Evolutionary conservation across 495 filamentous ascomycete genomes (phyloP).

Genomic region (Aspergillus heteromorphus): DNA sequence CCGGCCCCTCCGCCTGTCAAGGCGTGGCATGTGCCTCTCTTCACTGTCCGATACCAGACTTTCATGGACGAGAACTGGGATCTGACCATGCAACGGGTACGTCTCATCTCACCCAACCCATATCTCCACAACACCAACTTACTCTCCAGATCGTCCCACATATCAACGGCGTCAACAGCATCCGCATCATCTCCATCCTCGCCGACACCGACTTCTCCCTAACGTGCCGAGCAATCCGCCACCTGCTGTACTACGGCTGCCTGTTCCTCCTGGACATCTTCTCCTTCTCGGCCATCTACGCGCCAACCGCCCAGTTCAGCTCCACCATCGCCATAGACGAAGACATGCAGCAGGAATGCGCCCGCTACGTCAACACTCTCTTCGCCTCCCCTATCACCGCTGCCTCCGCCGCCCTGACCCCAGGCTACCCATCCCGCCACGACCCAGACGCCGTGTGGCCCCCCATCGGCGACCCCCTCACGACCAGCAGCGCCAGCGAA

Average conservation of each 20-base stretch:
- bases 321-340: conserved; percentile 63
- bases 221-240: conserved; percentile 74
- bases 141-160: conserved; percentile 58
- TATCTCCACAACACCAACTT: not conserved
- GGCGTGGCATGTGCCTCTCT: conserved; percentile 84
- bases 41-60: conserved; percentile 71
- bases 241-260: conserved; percentile 87
- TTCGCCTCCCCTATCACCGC: conserved; percentile 29
- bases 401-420: conserved; percentile 16
- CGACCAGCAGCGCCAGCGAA: conserved; percentile 9
- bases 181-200: conserved; percentile 73
- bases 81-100: conserved; percentile 71
- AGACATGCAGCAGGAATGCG: conserved; percentile 77
- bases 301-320: conserved; percentile 69
- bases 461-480: conserved; percentile 21
- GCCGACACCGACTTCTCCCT: conserved; percentile 83
- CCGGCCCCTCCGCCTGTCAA: conserved; percentile 69
- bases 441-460: conserved; percentile 45
- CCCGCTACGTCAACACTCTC: conserved; percentile 63
- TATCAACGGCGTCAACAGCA: conserved; percentile 85
- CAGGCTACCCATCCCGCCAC: conserved; percentile 16
- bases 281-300: conserved; percentile 86
- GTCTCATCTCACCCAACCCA: not conserved
- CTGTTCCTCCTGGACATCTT: conserved; percentile 86
- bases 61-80: conserved; percentile 86